phyloP scores from a whole-genome alignment of 2,329 filamentous ascomycete species.

The Aspergillus nomiae region DNA sequence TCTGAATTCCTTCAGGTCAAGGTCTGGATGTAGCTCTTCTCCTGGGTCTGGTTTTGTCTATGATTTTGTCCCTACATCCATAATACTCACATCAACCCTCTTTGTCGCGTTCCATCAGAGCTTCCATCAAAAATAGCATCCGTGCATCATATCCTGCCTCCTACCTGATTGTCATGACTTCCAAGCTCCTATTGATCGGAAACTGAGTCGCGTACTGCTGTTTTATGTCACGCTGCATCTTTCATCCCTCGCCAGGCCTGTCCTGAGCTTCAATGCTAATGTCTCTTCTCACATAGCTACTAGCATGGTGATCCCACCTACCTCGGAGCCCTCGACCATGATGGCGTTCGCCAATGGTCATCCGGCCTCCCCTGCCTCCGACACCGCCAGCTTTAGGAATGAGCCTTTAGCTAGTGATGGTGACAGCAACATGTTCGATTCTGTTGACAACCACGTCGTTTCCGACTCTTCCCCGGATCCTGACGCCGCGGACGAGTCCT shows the following conservation, averaged over 20 bases:
- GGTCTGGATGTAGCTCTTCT: constrained; percentile 19
- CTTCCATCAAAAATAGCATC: constrained; percentile 40
- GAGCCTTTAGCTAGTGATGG: constrained; percentile 56
- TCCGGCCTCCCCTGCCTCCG: constrained; percentile 26
- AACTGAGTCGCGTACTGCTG: constrained; percentile 38
- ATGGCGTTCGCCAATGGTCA: constrained; percentile 40
- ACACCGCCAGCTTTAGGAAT: constrained; percentile 28
- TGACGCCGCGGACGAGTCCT: constrained; percentile 43
- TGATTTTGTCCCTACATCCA: constrained; percentile 21
- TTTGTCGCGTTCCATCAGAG: constrained; percentile 39
- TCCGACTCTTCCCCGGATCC: constrained; percentile 50
- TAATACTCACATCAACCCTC: constrained; percentile 23
- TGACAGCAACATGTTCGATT: constrained; percentile 77
- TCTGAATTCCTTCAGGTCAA: constrained; percentile 17
- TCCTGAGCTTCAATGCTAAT: constrained; percentile 46
- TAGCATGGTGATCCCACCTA: constrained; percentile 50
- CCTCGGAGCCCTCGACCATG: constrained; percentile 36
- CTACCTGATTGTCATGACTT: constrained; percentile 25
- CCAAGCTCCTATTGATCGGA: constrained; percentile 26
- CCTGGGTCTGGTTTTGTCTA: constrained; percentile 24
- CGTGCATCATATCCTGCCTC: constrained; percentile 38
- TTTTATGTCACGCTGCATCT: constrained; percentile 26
- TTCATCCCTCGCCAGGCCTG: constrained; percentile 18
- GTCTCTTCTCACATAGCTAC: constrained; percentile 39
- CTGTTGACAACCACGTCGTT: constrained; percentile 59